Conservation (phyloP, 345 rosid species). For the Citrus australasica region DNA sequence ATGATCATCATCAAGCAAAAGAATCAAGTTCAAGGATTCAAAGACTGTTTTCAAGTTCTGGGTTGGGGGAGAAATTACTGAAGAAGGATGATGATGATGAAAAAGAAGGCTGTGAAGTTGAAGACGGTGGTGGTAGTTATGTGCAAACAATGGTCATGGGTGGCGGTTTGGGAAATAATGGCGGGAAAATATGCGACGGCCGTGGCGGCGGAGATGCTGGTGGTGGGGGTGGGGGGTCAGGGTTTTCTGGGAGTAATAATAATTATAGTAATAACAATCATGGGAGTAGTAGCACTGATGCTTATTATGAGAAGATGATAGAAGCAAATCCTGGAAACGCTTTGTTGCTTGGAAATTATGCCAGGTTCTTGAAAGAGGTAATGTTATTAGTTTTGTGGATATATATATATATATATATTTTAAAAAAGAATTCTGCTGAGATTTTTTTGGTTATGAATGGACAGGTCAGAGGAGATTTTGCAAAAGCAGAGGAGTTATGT, state of each 20-base stretch:
- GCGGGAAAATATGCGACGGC: constrained; percentile 21
- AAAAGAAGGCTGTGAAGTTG: constrained; percentile 16
- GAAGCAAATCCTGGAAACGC: constrained; percentile 49
- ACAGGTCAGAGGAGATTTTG: constrained; percentile 51
- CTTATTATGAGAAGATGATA: constrained; percentile 58
- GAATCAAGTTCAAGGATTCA: constrained; percentile 8
- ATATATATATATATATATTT: too few relatives aligned
- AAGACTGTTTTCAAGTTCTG: constrained; percentile 46
- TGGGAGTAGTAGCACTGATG: constrained; percentile 44
- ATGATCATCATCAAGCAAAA: constrained; percentile 5
- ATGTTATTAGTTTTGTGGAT: neutral
- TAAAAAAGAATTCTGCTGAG: neutral
- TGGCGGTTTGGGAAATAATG: constrained; percentile 25
- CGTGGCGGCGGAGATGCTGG: constrained; percentile 27
- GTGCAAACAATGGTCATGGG: constrained; percentile 30
- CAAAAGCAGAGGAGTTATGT: constrained; percentile 65
- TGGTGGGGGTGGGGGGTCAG: constrained; percentile 22
- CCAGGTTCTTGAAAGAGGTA: constrained; percentile 72
- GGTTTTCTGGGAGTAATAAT: constrained; percentile 14
- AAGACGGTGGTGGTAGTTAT: neutral
- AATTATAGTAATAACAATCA: constrained; percentile 3
- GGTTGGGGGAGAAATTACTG: constrained; percentile 30
- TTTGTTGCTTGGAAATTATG: constrained; percentile 62
- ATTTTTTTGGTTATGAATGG: neutral
- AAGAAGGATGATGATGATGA: neutral